Conservation (phyloP, 495 filamentous ascomycete species). For the Annulohypoxylon nitens region DNA sequence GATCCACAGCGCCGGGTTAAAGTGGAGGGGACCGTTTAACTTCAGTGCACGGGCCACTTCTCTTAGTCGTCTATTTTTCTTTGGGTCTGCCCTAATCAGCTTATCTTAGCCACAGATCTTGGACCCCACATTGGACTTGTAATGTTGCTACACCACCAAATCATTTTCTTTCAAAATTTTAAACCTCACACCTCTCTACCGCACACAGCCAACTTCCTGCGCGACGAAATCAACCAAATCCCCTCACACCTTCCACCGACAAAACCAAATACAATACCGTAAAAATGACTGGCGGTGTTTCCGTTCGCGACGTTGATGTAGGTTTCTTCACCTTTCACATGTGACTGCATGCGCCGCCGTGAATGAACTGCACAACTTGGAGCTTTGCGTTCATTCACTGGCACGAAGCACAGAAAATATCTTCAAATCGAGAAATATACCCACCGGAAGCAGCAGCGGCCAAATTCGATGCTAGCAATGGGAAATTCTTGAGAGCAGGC, state of each 20-base stretch:
- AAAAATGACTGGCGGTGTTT: slow-evolving; percentile 81
- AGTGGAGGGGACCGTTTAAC: not conserved
- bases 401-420: slow-evolving; percentile 17
- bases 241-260: slow-evolving; percentile 13
- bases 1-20: slow-evolving; percentile 1
- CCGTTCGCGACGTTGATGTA: slow-evolving; percentile 86
- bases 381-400: slow-evolving; percentile 7
- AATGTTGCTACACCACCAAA: slow-evolving; percentile 3
- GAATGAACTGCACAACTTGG: slow-evolving; percentile 17
- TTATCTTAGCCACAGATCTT: slow-evolving; percentile 24
- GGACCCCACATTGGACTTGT: slow-evolving; percentile 15
- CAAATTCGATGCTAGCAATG: slow-evolving; percentile 25
- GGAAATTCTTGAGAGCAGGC: slow-evolving; percentile 60
- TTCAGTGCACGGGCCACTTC: not conserved
- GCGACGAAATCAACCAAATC: slow-evolving; percentile 16
- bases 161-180: slow-evolving; percentile 15
- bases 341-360: slow-evolving; percentile 8
- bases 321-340: slow-evolving; percentile 36
- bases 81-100: slow-evolving; percentile 37
- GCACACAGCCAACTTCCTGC: slow-evolving; percentile 38
- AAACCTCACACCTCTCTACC: slow-evolving; percentile 32
- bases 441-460: slow-evolving; percentile 14
- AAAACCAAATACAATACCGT: slow-evolving; percentile 59
- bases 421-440: slow-evolving; percentile 32
- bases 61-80: not conserved